Conservation (phyloP, 768 basidiomycete genomes). For the Candolleomyces aberdarensis region DNA sequence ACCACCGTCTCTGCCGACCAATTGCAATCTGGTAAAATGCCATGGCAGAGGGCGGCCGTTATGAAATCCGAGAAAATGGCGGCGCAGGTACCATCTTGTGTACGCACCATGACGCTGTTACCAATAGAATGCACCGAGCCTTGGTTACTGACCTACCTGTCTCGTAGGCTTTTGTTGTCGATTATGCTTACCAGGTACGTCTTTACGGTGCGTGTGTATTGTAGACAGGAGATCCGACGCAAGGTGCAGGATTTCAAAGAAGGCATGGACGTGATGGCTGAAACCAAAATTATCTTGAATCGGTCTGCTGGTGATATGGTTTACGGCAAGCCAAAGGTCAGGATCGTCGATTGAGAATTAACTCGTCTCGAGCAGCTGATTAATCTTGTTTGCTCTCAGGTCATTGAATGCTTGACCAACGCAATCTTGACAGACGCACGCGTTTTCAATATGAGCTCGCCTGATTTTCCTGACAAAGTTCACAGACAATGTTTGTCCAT, state of each 20-base stretch:
- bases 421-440: neutral
- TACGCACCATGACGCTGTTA: neutral
- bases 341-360: too few relatives aligned
- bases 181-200: neutral
- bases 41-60: neutral
- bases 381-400: neutral
- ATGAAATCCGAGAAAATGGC: neutral
- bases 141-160: neutral
- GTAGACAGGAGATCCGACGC: neutral
- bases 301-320: neutral
- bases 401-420: neutral
- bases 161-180: neutral
- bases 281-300: neutral
- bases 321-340: neutral
- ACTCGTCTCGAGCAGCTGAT: too few relatives aligned
- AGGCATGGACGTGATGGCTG: neutral
- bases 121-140: too few relatives aligned
- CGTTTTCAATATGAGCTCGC: neutral
- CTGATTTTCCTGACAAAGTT: neutral
- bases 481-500: neutral
- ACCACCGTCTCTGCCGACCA: neutral
- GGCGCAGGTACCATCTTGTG: neutral
- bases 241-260: neutral
- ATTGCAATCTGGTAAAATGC: neutral
- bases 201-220: neutral